Evolutionary conservation across 1,284 basidiomycete genomes (phyloP).

Genomic region (Thelephora terrestris): DNA sequence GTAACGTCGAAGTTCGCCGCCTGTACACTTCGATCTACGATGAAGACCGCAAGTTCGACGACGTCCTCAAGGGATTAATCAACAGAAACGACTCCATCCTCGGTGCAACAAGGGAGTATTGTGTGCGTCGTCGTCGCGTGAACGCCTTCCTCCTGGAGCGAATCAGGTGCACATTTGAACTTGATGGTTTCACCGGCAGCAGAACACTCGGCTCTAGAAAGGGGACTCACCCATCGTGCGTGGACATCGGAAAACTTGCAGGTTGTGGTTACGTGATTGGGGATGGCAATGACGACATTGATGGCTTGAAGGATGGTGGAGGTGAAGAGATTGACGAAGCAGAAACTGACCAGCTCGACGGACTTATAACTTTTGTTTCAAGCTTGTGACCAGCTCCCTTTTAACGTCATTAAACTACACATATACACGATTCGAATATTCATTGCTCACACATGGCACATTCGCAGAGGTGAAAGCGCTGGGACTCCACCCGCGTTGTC

Average conservation of each 20-base stretch:
- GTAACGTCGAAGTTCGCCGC: conserved; percentile 22
- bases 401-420: too few species aligned
- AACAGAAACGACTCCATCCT: background rate
- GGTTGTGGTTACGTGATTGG: too few species aligned
- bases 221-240: too few species aligned
- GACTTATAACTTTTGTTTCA: conserved; percentile 8
- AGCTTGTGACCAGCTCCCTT: too few species aligned
- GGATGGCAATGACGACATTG: conserved; percentile 27
- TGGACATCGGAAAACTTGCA: too few species aligned
- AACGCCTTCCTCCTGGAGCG: too few species aligned
- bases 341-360: conserved; percentile 59
- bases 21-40: conserved; percentile 16
- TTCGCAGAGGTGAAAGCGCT: too few species aligned
- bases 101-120: conserved; percentile 5
- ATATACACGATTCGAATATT: too few species aligned
- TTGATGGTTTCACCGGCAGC: conserved; percentile 6
- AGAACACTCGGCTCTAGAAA: conserved; percentile 1
- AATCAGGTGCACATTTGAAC: conserved; percentile 6
- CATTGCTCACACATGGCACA: too few species aligned
- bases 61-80: conserved; percentile 1
- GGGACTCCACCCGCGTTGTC: too few species aligned
- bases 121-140: conserved; percentile 3
- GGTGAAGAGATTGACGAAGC: conserved; percentile 74
- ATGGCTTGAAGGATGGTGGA: conserved; percentile 52
- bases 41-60: conserved; percentile 16